Conservation (phyloP, 2,329 filamentous ascomycete genomes). For the Cephalotrichum gorgonifer region DNA sequence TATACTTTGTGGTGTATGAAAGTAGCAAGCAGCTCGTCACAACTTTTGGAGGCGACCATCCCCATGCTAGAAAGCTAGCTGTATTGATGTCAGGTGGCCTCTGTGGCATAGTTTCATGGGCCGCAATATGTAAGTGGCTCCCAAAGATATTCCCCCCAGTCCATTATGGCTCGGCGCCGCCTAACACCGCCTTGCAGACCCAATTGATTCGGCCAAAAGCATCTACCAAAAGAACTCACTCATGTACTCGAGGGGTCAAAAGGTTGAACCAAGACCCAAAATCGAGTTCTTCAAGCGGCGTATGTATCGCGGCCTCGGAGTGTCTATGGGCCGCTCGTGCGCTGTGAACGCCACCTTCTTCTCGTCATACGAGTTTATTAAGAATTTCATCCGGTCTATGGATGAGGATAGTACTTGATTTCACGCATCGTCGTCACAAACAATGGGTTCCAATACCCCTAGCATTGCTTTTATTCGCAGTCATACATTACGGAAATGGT, state of each 20-base stretch:
- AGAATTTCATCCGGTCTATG: constrained; percentile 52
- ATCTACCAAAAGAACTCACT: constrained; percentile 78
- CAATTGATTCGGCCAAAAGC: constrained; percentile 74
- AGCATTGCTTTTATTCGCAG: not conserved
- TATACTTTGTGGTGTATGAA: constrained; percentile 87
- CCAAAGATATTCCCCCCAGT: too few relatives aligned
- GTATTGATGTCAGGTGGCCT: constrained; percentile 70
- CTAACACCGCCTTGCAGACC: constrained; percentile 29
- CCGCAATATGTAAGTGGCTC: constrained; percentile 51
- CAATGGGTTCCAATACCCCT: too few relatives aligned
- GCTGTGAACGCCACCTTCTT: constrained; percentile 86
- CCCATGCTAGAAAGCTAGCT: constrained; percentile 68
- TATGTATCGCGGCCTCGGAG: constrained; percentile 75
- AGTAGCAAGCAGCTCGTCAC: constrained; percentile 74
- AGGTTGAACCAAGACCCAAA: constrained; percentile 54
- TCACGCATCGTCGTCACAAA: too few relatives aligned
- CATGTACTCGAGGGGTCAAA: constrained; percentile 55
- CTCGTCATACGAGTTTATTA: constrained; percentile 75
- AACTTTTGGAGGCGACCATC: constrained; percentile 59
- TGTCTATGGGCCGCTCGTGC: constrained; percentile 74
- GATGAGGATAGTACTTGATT: constrained; percentile 26
- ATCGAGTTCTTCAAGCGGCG: constrained; percentile 68
- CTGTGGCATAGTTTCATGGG: constrained; percentile 78
- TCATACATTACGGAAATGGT: not conserved
- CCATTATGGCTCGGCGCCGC: not conserved